A percentile compares a stretch with the other conserved stretches of the same genome.
Conservation (phyloP, 78 protist species). For the Tieghemostelium lacteum region DNA sequence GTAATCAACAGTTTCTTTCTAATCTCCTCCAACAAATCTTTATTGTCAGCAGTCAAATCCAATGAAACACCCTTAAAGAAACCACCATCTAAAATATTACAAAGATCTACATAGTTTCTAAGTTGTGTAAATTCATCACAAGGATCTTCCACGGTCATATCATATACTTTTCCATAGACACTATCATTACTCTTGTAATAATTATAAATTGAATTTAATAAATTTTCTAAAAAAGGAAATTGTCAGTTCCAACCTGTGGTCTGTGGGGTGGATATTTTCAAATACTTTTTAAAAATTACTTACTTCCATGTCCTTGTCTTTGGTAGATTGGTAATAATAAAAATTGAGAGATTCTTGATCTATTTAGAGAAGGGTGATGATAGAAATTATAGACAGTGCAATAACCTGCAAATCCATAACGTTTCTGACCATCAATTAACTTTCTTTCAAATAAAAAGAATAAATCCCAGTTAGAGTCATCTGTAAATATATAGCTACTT, state of each 20-base stretch:
- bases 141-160: slow-evolving; percentile 74
- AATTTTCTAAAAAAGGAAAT: slow-evolving; percentile 7
- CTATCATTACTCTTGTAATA: slow-evolving; percentile 52
- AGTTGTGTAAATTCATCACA: slow-evolving; percentile 37
- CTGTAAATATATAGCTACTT: slow-evolving; percentile 15
- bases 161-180: slow-evolving; percentile 72
- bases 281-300: background rate
- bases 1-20: slow-evolving; percentile 41
- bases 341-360: slow-evolving; percentile 55
- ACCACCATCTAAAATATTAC: slow-evolving; percentile 13
- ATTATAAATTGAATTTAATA: slow-evolving; percentile 58
- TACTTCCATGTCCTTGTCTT: slow-evolving; percentile 78
- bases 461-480: slow-evolving; percentile 68
- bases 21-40: slow-evolving; percentile 33
- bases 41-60: slow-evolving; percentile 11
- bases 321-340: slow-evolving; percentile 63
- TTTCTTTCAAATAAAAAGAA: slow-evolving; percentile 32
- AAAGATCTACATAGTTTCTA: slow-evolving; percentile 54
- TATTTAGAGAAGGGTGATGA: slow-evolving; percentile 57
- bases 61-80: slow-evolving; percentile 23
- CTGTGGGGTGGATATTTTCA: background rate
- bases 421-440: slow-evolving; percentile 32
- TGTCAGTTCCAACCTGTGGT: background rate
- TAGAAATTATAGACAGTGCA: slow-evolving; percentile 63
- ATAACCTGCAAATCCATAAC: slow-evolving; percentile 70